phyloP scores from a whole-genome alignment of 202 grass and related monocot genomes.

The Dendrocalamus latiflorus region DNA sequence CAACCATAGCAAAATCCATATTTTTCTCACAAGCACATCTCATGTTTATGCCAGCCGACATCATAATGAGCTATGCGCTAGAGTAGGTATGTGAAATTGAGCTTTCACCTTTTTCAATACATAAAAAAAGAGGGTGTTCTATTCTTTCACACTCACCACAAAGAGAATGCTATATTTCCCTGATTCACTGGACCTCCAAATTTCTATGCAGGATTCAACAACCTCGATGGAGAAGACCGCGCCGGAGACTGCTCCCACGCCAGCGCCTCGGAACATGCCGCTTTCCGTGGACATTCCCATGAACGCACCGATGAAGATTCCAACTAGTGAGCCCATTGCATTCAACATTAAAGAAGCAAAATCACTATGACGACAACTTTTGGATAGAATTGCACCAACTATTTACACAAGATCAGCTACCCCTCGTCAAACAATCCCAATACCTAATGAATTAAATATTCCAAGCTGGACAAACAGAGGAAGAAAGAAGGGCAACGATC shows the following conservation, averaged over 20 bases:
- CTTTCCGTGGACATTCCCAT: slow-evolving; percentile 76
- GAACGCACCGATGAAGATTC: slow-evolving; percentile 64
- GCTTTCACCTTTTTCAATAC: slow-evolving; percentile 7
- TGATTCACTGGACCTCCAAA: slow-evolving; percentile 75
- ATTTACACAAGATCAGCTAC: not conserved
- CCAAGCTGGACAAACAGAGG: not conserved
- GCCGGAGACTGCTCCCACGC: slow-evolving; percentile 65
- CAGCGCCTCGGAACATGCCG: slow-evolving; percentile 61
- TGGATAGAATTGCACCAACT: not conserved
- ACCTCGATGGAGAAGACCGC: slow-evolving; percentile 82
- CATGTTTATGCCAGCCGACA: no score
- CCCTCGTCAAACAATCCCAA: not conserved
- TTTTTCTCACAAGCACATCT: no score
- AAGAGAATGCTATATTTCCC: slow-evolving; percentile 71
- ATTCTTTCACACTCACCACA: slow-evolving; percentile 45
- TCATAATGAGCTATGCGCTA: no score
- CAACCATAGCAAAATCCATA: no score
- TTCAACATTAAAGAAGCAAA: slow-evolving; percentile 2
- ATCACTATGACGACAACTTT: not conserved
- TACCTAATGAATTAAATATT: not conserved
- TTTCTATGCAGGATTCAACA: slow-evolving; percentile 74
- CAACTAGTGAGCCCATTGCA: slow-evolving; percentile 66
- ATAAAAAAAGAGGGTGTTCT: not conserved
- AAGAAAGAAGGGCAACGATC: not conserved
- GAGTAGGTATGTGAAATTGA: slow-evolving; percentile 44